A percentile compares a stretch with the other conserved stretches of the same genome.
These are phyloP conservation scores for Heracleum sosnowskyi DNA, from an alignment of 129 eudicot genomes.

Conservation along the genomic window DNA sequence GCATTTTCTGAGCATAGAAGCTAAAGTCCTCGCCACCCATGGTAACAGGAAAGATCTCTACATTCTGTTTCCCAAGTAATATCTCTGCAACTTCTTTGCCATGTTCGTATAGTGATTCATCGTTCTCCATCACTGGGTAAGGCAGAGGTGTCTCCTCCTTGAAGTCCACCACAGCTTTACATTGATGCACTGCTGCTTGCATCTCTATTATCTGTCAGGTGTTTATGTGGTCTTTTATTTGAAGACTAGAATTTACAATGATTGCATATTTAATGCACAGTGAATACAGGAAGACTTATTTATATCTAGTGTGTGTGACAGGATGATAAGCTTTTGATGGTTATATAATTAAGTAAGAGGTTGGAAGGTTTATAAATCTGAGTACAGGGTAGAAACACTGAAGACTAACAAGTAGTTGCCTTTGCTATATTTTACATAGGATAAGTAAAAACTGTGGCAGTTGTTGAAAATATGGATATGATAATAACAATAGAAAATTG, in stretches of 20 bases:
- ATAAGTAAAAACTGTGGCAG: neutral
- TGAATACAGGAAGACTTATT: neutral
- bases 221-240: neutral
- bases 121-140: constrained; percentile 38
- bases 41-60: constrained; percentile 23
- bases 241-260: neutral
- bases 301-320: neutral
- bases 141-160: constrained; percentile 41
- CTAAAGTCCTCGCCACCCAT: constrained; percentile 60
- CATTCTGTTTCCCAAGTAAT: constrained; percentile 33
- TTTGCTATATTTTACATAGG: neutral
- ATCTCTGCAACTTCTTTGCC: constrained; percentile 39
- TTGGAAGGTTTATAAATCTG: neutral
- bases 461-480: neutral
- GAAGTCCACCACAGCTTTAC: constrained; percentile 40
- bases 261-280: too few species aligned
- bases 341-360: neutral
- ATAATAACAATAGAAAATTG: neutral
- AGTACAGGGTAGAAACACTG: neutral
- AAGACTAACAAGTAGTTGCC: neutral
- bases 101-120: constrained; percentile 36
- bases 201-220: constrained; percentile 35
- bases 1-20: constrained; percentile 42
- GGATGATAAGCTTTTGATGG: neutral
- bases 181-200: constrained; percentile 44